A percentile compares a stretch with the other conserved stretches of the same genome.
phyloP scores from a whole-genome alignment of 352 stramenopile genomes.

The Globisporangium solare region DNA sequence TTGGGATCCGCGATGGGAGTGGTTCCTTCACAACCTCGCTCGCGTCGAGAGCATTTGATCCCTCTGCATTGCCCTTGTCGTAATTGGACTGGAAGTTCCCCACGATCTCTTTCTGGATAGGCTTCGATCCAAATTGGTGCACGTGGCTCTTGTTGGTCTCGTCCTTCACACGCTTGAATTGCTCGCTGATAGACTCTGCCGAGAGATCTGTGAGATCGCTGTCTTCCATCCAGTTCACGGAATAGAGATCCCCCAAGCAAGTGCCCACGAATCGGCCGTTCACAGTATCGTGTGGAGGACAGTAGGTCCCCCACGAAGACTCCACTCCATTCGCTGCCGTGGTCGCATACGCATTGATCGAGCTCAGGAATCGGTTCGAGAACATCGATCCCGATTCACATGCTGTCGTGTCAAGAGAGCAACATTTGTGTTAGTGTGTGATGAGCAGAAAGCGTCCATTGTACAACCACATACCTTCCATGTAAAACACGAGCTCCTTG shows the following conservation, averaged over 20 bases:
- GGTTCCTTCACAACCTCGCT: neutral
- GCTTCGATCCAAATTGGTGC: slow-evolving; percentile 55
- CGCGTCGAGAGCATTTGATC: slow-evolving; percentile 6
- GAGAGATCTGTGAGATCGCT: slow-evolving; percentile 80
- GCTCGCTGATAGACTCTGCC: slow-evolving; percentile 67
- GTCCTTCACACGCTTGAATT: slow-evolving; percentile 69
- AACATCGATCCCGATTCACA: slow-evolving; percentile 93
- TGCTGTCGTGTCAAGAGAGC: slow-evolving; percentile 24
- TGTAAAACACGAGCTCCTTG: slow-evolving; percentile 90
- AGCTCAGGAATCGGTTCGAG: slow-evolving; percentile 54
- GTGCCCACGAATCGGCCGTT: slow-evolving; percentile 66
- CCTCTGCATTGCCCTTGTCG: slow-evolving; percentile 34
- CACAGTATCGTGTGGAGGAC: slow-evolving; percentile 71
- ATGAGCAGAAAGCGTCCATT: slow-evolving; percentile 2
- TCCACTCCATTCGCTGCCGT: slow-evolving; percentile 87
- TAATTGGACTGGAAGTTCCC: slow-evolving; percentile 83
- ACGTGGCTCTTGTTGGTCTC: slow-evolving; percentile 84
- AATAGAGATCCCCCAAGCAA: slow-evolving; percentile 88
- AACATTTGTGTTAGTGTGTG: too few relatives aligned
- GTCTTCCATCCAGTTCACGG: slow-evolving; percentile 91
- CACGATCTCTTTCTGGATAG: slow-evolving; percentile 67
- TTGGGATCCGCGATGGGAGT: too few relatives aligned
- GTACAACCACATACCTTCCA: slow-evolving; percentile 51
- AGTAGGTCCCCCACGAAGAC: slow-evolving; percentile 89
- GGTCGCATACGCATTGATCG: slow-evolving; percentile 86